Base-by-base conservation (phyloP, 2,329 filamentous ascomycete genomes). In the Pestalotiopsis sp. region DNA sequence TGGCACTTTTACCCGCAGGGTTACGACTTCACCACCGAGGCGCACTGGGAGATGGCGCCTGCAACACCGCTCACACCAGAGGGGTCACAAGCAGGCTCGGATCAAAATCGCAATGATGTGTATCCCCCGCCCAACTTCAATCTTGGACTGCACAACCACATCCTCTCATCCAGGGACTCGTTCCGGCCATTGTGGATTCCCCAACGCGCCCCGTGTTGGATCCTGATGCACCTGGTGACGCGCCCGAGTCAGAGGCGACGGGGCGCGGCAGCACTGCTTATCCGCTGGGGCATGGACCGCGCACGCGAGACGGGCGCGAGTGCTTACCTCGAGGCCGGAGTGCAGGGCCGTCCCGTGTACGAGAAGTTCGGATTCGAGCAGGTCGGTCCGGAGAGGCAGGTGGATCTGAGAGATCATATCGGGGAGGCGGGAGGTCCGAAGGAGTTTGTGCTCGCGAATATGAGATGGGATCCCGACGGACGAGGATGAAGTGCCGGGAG, bases 171-270 rank as follows among this genome's bases (percentile, higher is more conserved):
- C 23, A 70, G 72, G 20, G 72, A 73, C 68, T 68, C 65, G 6
- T 68, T 66, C 31, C 66, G 72, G 13, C 49, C 61, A 52, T n/a
- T 41, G 31, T 73, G 72, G 72, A 67, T 71, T 2, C 49, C 57
- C 4, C 41, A 25, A n/a, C 60, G 63, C 36, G 17, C 62, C 31
- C 69, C 72, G 1, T 72, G 70, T 56, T 73, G 71, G 72, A 70
- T 73, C 20, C 17, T 73, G 68, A 73, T 72, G 72, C 72, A 73
- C 68, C 65, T 73, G 45, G 70, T 73, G 17, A 73, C 72, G 11
- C 57, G 67, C 4, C 36, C 69, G 5, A 72, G 70, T 3, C 67
- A 66, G n/a, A 41, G 67, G 9, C 61, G 67, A 25, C 49, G 63
- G n/a, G 67, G 67, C 36, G 67, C 67, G 17, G 67, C 67, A 9